Evolutionary conservation across 1,284 basidiomycete genomes (phyloP).

Genomic region (Termitomyces sp.): DNA sequence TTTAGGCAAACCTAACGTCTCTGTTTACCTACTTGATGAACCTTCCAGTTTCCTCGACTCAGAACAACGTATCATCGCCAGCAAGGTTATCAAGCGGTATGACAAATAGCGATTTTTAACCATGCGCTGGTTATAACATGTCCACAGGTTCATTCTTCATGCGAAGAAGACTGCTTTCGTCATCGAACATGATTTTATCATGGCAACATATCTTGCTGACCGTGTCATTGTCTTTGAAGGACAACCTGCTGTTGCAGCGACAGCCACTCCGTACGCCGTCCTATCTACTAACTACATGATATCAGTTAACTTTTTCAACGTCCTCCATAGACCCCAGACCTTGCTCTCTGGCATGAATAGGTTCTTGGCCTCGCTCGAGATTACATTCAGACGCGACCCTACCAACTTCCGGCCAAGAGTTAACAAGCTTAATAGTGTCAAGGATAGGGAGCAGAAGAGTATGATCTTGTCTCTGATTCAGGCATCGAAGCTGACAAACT

Average conservation of each 20-base stretch:
- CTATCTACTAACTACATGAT: background rate
- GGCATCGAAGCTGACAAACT: background rate
- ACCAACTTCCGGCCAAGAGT: conserved; percentile 92
- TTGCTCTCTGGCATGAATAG: conserved; percentile 86
- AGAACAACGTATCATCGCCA: conserved; percentile 95
- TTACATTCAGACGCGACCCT: conserved; percentile 95
- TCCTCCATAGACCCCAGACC: conserved; percentile 62
- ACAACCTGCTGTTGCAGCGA: conserved; percentile 75
- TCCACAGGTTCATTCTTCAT: conserved; percentile 80
- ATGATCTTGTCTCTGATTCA: conserved; percentile 20
- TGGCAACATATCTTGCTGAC: conserved; percentile 96
- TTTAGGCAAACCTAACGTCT: conserved; percentile 45
- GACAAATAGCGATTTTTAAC: conserved; percentile 13
- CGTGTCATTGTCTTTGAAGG: conserved; percentile 96
- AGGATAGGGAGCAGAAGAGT: conserved; percentile 94
- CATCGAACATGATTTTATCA: conserved; percentile 98
- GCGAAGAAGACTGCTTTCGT: conserved; percentile 96
- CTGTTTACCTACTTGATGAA: conserved; percentile 87
- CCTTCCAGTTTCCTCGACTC: conserved; percentile 88
- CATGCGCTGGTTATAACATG: background rate
- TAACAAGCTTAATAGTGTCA: conserved; percentile 90
- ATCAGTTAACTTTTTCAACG: conserved; percentile 1
- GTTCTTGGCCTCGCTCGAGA: conserved; percentile 89
- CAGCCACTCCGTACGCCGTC: conserved; percentile 71
- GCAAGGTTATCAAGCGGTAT: conserved; percentile 93